Percentiles rank a stretch among this genome's conserved stretches.
phyloP scores from a whole-genome alignment of 805 yeast species.

The Metahyphopichia silvanorum region DNA sequence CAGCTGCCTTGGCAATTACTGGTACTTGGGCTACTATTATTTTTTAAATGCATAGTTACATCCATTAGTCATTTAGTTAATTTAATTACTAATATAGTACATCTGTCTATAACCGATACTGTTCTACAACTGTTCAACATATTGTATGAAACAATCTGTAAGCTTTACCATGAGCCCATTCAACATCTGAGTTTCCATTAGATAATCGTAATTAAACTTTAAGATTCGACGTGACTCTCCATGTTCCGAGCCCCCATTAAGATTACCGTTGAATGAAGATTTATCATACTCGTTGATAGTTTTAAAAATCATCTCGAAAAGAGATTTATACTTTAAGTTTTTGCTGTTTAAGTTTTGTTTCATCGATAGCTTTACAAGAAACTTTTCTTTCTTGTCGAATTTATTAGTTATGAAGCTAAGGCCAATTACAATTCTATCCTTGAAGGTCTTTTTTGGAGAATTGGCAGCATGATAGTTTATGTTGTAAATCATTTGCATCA shows the following conservation, averaged over 20 bases:
- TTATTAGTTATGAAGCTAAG: constrained; percentile 26
- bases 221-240: neutral
- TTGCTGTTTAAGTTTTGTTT: constrained; percentile 34
- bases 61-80: neutral
- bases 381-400: constrained; percentile 20
- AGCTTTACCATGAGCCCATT: constrained; percentile 29
- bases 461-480: constrained; percentile 22
- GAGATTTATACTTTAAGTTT: constrained; percentile 33
- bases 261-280: neutral
- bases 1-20: constrained; percentile 47
- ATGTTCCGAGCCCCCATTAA: neutral
- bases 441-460: constrained; percentile 30
- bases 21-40: constrained; percentile 56
- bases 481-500: constrained; percentile 28
- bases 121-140: too few relatives aligned
- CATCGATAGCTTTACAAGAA: constrained; percentile 27
- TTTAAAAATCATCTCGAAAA: constrained; percentile 35
- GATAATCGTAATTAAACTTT: constrained; percentile 38
- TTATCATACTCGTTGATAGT: constrained; percentile 15
- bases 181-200: constrained; percentile 22
- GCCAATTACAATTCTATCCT: constrained; percentile 29
- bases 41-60: constrained; percentile 4
- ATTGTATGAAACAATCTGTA: constrained; percentile 27
- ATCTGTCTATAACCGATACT: too few relatives aligned
- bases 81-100: too few relatives aligned